A percentile compares a stretch with the other conserved stretches of the same genome.
Conservation (phyloP, 768 basidiomycete genomes). For the Fomitopsis serialis region DNA sequence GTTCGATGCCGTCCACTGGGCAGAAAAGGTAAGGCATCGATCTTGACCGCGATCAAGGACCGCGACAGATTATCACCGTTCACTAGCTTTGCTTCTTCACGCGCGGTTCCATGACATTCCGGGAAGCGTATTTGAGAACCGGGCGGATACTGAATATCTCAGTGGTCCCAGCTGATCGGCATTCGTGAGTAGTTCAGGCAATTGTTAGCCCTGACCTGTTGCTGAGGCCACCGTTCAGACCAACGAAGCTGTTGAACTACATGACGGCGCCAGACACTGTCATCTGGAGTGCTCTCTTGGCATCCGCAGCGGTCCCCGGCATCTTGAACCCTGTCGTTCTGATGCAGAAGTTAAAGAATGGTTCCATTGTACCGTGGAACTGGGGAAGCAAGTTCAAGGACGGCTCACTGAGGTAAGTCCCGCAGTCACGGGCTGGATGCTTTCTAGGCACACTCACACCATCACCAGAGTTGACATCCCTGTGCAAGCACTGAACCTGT, state of each 20-base stretch:
- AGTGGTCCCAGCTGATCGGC: conserved; percentile 84
- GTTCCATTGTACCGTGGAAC: conserved; percentile 83
- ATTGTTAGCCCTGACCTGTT: neutral
- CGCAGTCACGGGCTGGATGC: neutral
- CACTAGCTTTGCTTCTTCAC: conserved; percentile 82
- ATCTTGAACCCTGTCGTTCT: conserved; percentile 93
- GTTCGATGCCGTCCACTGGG: conserved; percentile 89
- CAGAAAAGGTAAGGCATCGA: conserved; percentile 60
- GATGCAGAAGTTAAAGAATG: conserved; percentile 85
- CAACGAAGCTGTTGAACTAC: conserved; percentile 94
- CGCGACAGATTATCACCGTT: neutral
- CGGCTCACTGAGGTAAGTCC: conserved; percentile 70
- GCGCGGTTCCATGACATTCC: conserved; percentile 89
- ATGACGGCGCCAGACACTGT: conserved; percentile 92
- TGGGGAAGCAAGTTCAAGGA: conserved; percentile 95
- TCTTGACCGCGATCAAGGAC: neutral
- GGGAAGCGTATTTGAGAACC: conserved; percentile 89
- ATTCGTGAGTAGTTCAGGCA: conserved; percentile 53
- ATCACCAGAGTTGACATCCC: conserved; percentile 87
- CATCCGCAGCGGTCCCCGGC: conserved; percentile 92
- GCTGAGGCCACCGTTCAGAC: conserved; percentile 39
- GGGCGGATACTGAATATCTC: conserved; percentile 93
- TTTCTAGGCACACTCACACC: neutral
- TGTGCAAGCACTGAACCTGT: conserved; percentile 79
- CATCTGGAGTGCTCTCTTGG: conserved; percentile 76